These are phyloP conservation scores for Mayamaea pseudoterrestris DNA, from an alignment of 108 stramenopile genomes.

Conservation along the genomic window DNA sequence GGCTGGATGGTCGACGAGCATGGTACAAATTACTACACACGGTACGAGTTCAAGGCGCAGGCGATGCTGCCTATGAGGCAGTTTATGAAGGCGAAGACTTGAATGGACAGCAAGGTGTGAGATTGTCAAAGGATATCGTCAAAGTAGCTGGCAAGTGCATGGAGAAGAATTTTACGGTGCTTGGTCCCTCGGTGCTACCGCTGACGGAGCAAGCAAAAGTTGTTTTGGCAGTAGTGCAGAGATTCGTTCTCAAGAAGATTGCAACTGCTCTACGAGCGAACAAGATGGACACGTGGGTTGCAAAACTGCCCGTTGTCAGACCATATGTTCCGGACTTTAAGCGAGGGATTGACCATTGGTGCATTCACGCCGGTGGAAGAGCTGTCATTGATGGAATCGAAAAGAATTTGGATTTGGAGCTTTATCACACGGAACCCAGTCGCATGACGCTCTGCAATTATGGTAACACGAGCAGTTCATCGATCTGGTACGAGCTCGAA, in stretches of 20 bases:
- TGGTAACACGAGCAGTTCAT: slow-evolving; percentile 93
- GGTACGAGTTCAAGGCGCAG: slow-evolving; percentile 88
- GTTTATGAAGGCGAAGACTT: slow-evolving; percentile 92
- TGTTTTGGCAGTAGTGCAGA: slow-evolving; percentile 36
- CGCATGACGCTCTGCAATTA: slow-evolving; percentile 84
- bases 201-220: slow-evolving; percentile 87
- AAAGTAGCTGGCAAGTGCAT: slow-evolving; percentile 94
- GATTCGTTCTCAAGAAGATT: slow-evolving; percentile 38
- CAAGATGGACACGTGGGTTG: slow-evolving; percentile 33
- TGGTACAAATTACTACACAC: slow-evolving; percentile 97
- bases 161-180: slow-evolving; percentile 94
- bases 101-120: slow-evolving; percentile 71
- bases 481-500: slow-evolving; percentile 97
- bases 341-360: slow-evolving; percentile 94
- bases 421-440: slow-evolving; percentile 90
- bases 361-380: slow-evolving; percentile 96
- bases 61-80: slow-evolving; percentile 74
- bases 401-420: slow-evolving; percentile 89
- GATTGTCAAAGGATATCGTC: slow-evolving; percentile 93
- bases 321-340: slow-evolving; percentile 97
- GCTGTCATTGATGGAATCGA: slow-evolving; percentile 97
- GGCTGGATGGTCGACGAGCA: slow-evolving; percentile 87
- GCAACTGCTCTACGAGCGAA: slow-evolving; percentile 22
- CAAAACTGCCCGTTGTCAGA: slow-evolving; percentile 41
- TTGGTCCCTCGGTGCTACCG: slow-evolving; percentile 90